Percentiles rank a stretch among this genome's conserved stretches.
Conservation (phyloP, 2,329 filamentous ascomycete species). For the Periconia sp. region DNA sequence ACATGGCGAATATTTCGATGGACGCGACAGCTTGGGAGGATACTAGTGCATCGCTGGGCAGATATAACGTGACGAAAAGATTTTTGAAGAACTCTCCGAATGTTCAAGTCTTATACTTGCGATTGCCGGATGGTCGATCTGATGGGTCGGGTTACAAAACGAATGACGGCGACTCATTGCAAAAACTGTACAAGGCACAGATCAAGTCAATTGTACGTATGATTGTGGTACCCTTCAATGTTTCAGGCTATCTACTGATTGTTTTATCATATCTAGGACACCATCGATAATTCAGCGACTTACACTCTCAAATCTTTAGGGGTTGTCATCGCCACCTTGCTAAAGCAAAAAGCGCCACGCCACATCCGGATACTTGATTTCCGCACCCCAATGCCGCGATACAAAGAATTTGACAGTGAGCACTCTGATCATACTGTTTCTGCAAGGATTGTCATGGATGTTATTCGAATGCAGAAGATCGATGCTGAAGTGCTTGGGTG, state of each 20-base stretch:
- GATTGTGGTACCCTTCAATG: too few species aligned
- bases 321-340: constrained; percentile 20
- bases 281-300: constrained; percentile 22
- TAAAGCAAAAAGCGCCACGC: constrained; percentile 19
- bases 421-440: constrained; percentile 34
- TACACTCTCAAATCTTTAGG: constrained; percentile 28
- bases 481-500: constrained; percentile 18
- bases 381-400: constrained; percentile 18
- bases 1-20: constrained; percentile 20
- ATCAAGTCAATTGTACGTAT: constrained; percentile 24
- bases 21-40: constrained; percentile 13
- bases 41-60: constrained; percentile 13
- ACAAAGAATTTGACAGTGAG: constrained; percentile 20
- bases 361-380: constrained; percentile 29
- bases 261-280: too few species aligned
- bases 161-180: constrained; percentile 22
- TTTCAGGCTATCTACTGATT: too few species aligned
- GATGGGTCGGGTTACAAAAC: constrained; percentile 23
- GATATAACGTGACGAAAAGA: constrained; percentile 15
- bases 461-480: constrained; percentile 20
- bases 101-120: constrained; percentile 33
- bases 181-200: constrained; percentile 24
- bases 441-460: constrained; percentile 33
- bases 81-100: constrained; percentile 15
- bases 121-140: constrained; percentile 30